Evolutionary conservation across 768 basidiomycete species (phyloP).

Genomic region (Lentinula raphanica): DNA sequence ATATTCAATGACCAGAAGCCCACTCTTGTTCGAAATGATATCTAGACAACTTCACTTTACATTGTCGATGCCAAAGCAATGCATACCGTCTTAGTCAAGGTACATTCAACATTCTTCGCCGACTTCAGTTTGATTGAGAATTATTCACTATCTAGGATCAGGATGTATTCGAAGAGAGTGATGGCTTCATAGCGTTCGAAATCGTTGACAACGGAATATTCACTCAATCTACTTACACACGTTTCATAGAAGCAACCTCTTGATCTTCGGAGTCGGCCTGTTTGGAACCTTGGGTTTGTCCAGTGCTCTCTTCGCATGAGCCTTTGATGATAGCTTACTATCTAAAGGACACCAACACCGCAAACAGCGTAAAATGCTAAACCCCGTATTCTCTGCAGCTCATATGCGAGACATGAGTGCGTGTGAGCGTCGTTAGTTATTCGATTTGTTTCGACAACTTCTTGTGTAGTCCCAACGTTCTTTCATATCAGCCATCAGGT

Average conservation of each 20-base stretch:
- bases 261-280: constrained; percentile 2
- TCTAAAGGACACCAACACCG: constrained; percentile 20
- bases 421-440: neutral
- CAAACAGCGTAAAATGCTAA: constrained; percentile 30
- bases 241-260: neutral
- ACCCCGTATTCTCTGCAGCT: constrained; percentile 28
- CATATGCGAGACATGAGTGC: constrained; percentile 28
- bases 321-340: neutral
- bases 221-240: neutral
- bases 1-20: too few relatives aligned
- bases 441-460: neutral
- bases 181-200: neutral
- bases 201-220: neutral
- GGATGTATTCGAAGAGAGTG: neutral
- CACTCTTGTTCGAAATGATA: too few relatives aligned
- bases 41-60: neutral
- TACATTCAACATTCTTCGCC: neutral
- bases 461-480: neutral
- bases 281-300: neutral
- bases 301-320: neutral
- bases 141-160: neutral
- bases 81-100: constrained; percentile 4
- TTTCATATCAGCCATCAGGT: neutral
- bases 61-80: neutral
- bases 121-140: neutral